phyloP scores from a whole-genome alignment of 805 yeast genomes.

The Wickerhamomyces mucosus region DNA sequence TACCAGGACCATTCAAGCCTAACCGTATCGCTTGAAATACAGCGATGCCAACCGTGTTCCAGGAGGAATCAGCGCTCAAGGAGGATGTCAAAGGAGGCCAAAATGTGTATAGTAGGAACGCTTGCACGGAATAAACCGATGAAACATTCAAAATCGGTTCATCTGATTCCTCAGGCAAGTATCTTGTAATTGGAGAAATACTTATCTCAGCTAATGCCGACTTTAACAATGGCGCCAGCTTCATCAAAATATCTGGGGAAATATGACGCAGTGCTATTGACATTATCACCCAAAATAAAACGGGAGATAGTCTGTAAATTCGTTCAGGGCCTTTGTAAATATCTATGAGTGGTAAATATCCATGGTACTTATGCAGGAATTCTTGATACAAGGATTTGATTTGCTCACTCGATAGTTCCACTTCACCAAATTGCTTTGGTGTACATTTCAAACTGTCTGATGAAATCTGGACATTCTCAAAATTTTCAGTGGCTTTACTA shows the following conservation, averaged over 20 bases:
- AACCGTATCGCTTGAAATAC: constrained; percentile 86
- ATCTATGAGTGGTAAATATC: constrained; percentile 82
- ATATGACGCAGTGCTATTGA: constrained; percentile 71
- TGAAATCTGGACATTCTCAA: constrained; percentile 20
- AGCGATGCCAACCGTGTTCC: constrained; percentile 93
- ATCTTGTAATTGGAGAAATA: constrained; percentile 82
- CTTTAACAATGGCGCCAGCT: constrained; percentile 61
- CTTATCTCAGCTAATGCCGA: constrained; percentile 78
- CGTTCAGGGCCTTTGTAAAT: constrained; percentile 73
- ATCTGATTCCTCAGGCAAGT: constrained; percentile 67
- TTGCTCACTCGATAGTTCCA: constrained; percentile 49
- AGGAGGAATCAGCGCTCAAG: constrained; percentile 87
- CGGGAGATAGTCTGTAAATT: constrained; percentile 72
- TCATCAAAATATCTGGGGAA: constrained; percentile 35
- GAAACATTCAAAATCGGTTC: constrained; percentile 82
- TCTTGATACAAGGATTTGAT: constrained; percentile 59
- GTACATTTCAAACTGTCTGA: constrained; percentile 39
- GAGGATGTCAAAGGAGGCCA: constrained; percentile 98
- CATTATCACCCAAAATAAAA: constrained; percentile 89
- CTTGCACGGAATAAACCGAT: constrained; percentile 90
- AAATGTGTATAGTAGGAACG: constrained; percentile 74
- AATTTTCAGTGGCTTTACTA: no score
- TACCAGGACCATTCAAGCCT: constrained; percentile 79
- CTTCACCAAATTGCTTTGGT: constrained; percentile 64
- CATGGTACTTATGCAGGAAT: constrained; percentile 72